A percentile compares a stretch with the other conserved stretches of the same genome.
These are phyloP conservation scores for Aspergillus floridensis DNA, from an alignment of 2,329 filamentous ascomycete species.

Conservation along the genomic window DNA sequence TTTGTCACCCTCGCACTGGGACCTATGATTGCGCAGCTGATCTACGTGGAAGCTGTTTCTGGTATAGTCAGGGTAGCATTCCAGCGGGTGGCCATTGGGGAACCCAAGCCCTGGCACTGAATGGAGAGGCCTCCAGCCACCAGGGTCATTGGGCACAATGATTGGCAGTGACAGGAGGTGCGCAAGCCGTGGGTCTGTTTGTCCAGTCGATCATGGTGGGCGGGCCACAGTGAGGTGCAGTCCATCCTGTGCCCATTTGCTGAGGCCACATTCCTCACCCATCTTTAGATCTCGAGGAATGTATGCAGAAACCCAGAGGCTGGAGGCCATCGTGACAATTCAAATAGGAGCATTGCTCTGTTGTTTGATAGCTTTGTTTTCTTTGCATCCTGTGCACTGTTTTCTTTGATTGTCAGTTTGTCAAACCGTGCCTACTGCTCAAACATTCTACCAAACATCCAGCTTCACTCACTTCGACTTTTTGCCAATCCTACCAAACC, in stretches of 20 bases:
- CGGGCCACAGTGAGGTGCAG: conserved; percentile 19
- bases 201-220: conserved; percentile 22
- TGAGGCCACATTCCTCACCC: conserved; percentile 33
- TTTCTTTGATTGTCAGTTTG: conserved; percentile 37
- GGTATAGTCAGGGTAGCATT: conserved; percentile 38
- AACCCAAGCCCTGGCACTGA: conserved; percentile 16
- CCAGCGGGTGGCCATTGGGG: conserved; percentile 32
- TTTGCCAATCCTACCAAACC: conserved; percentile 20
- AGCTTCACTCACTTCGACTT: not conserved
- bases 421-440: conserved; percentile 32
- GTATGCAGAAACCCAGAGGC: conserved; percentile 36
- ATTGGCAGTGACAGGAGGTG: conserved; percentile 26
- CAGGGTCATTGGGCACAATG: conserved; percentile 7
- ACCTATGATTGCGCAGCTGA: conserved; percentile 26
- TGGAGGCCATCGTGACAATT: conserved; percentile 32
- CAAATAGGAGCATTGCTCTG: conserved; percentile 39
- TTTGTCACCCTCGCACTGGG: conserved; percentile 18
- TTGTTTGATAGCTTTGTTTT: conserved; percentile 46
- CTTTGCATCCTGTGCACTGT: conserved; percentile 43
- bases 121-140: conserved; percentile 25
- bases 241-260: conserved; percentile 15
- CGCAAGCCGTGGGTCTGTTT: conserved; percentile 17
- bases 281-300: conserved; percentile 37
- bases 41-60: conserved; percentile 27
- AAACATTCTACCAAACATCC: not conserved